Evolutionary conservation across 441 rosid species (phyloP).

Genomic region (Corymbia citriodora): DNA sequence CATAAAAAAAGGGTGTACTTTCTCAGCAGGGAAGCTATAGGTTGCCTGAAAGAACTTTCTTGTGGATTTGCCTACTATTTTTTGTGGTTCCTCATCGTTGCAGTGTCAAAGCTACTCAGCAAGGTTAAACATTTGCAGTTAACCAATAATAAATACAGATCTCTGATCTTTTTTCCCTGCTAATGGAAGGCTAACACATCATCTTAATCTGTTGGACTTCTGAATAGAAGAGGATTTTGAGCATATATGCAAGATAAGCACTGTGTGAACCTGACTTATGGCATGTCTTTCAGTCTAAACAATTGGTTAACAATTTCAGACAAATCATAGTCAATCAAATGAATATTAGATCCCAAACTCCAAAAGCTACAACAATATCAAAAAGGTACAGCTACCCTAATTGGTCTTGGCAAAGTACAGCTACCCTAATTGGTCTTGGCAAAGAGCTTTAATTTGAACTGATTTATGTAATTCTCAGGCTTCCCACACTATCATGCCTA

Average conservation of each 20-base stretch:
- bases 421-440: neutral
- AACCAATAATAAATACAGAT: neutral
- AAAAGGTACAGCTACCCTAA: neutral
- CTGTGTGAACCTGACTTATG: neutral
- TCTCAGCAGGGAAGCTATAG: neutral
- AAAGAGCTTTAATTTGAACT: neutral
- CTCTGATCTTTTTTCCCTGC: neutral
- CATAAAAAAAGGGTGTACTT: neutral
- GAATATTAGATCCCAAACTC: neutral
- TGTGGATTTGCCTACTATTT: neutral
- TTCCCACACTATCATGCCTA: neutral
- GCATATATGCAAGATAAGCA: neutral
- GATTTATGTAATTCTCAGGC: neutral
- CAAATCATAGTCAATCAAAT: neutral
- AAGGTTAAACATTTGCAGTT: neutral
- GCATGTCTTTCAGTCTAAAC: neutral
- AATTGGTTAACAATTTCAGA: neutral
- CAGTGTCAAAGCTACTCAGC: neutral
- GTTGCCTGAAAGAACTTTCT: neutral
- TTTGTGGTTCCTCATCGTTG: neutral
- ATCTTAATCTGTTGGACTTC: neutral
- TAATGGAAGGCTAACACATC: neutral
- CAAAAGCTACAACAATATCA: neutral
- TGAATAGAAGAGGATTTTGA: neutral
- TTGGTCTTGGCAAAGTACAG: neutral